A percentile compares a stretch with the other conserved stretches of the same genome.
phyloP scores from a whole-genome alignment of 2,329 filamentous ascomycete genomes.

The Ophiostoma angusticollis region DNA sequence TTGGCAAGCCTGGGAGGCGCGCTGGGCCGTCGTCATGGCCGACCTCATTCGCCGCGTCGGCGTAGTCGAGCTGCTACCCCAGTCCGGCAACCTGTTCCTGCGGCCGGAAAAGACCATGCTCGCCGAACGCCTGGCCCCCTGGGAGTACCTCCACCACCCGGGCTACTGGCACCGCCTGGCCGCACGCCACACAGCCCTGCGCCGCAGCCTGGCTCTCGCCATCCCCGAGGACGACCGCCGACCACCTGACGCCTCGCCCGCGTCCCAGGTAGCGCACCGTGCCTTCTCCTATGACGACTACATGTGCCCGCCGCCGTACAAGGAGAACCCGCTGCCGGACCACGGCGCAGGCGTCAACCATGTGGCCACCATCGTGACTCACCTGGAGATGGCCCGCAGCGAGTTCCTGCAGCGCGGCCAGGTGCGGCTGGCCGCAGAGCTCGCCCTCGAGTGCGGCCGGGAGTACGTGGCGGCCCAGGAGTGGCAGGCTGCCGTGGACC shows the following conservation, averaged over 20 bases:
- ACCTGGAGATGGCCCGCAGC: slow-evolving; percentile 34
- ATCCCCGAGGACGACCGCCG: slow-evolving; percentile 49
- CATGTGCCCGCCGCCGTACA: slow-evolving; percentile 49
- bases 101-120: slow-evolving; percentile 45
- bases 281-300: slow-evolving; percentile 52
- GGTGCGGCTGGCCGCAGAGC: slow-evolving; percentile 38
- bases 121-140: slow-evolving; percentile 46
- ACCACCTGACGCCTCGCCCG: slow-evolving; percentile 34
- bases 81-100: slow-evolving; percentile 34
- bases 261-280: slow-evolving; percentile 34
- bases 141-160: slow-evolving; percentile 51
- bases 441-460: slow-evolving; percentile 43
- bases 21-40: slow-evolving; percentile 53
- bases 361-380: slow-evolving; percentile 39
- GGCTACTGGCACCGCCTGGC: slow-evolving; percentile 56
- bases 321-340: slow-evolving; percentile 39
- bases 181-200: slow-evolving; percentile 40
- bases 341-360: slow-evolving; percentile 36
- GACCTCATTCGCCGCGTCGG: slow-evolving; percentile 43
- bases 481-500: slow-evolving; percentile 41
- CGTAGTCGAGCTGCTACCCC: slow-evolving; percentile 34
- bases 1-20: slow-evolving; percentile 86
- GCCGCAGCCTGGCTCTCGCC: slow-evolving; percentile 38
- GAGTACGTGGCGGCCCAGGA: slow-evolving; percentile 37
- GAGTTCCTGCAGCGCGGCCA: slow-evolving; percentile 45